A percentile compares a stretch with the other conserved stretches of the same genome.
Evolutionary conservation across 2,329 filamentous ascomycete species (phyloP).

Genomic region (Pseudogymnoascus sp.): DNA sequence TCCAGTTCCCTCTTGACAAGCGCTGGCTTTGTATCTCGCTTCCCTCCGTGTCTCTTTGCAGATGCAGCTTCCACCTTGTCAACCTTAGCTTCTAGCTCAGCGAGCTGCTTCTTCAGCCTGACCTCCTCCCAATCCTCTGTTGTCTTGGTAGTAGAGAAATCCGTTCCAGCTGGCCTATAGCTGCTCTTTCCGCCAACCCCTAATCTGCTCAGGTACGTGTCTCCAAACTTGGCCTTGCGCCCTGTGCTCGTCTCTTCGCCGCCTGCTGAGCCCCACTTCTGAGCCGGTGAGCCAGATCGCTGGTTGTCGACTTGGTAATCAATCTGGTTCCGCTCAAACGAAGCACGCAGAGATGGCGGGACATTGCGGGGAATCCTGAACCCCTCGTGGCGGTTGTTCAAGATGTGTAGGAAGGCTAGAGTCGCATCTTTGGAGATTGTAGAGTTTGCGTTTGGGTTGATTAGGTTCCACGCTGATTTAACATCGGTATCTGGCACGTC

Average conservation of each 20-base stretch:
- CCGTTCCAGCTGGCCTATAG: conserved; percentile 77
- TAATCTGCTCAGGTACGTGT: conserved; percentile 87
- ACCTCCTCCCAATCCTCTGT: conserved; percentile 97
- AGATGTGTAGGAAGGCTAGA: conserved; percentile 90
- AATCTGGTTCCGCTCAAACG: conserved; percentile 92
- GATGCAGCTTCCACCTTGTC: conserved; percentile 69
- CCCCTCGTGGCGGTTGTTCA: conserved; percentile 92
- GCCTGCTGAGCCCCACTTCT: conserved; percentile 69
- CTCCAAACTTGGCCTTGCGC: conserved; percentile 93
- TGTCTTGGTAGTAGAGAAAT: conserved; percentile 76
- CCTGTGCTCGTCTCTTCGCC: conserved; percentile 77
- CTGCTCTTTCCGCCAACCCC: conserved; percentile 67
- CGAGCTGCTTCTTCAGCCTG: conserved; percentile 81
- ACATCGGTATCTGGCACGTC: conserved; percentile 71
- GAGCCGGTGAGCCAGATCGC: conserved; percentile 50
- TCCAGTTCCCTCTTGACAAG: conserved; percentile 91
- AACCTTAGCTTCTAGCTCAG: conserved; percentile 82
- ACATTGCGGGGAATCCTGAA: conserved; percentile 88
- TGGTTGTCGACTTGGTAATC: conserved; percentile 87
- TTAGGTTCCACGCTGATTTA: conserved; percentile 90
- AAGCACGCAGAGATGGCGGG: conserved; percentile 80
- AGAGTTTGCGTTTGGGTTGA: conserved; percentile 78
- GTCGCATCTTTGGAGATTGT: conserved; percentile 91
- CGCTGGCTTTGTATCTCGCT: conserved; percentile 73
- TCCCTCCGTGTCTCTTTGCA: conserved; percentile 52